phyloP scores from a whole-genome alignment of 495 filamentous ascomycete genomes.

The Viridothelium virens region DNA sequence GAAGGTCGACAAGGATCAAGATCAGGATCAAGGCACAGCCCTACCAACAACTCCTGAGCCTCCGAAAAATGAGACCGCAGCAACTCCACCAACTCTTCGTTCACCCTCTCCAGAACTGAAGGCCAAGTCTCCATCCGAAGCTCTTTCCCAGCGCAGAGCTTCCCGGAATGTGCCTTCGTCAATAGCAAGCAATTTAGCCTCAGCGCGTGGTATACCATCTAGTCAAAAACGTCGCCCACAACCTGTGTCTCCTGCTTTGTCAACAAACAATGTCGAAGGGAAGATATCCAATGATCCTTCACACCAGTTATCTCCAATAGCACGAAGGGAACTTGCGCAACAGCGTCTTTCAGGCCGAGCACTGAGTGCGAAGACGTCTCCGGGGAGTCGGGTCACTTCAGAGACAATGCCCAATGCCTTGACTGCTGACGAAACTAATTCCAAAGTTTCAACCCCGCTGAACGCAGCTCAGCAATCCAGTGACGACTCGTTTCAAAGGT shows the following conservation, averaged over 20 bases:
- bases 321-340: not conserved
- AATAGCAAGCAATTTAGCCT: conserved; percentile 85
- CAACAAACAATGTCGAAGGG: conserved; percentile 66
- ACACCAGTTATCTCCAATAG: not conserved
- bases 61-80: not conserved
- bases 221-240: conserved; percentile 53
- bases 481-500: conserved; percentile 81
- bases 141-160: conserved; percentile 44
- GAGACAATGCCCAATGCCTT: not conserved
- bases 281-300: conserved; percentile 51
- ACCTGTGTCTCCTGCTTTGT: conserved; percentile 58
- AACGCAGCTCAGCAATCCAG: conserved; percentile 15
- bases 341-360: conserved; percentile 1
- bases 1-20: not conserved
- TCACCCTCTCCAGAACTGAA: conserved; percentile 28
- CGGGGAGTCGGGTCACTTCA: not conserved
- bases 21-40: not conserved
- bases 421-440: not conserved
- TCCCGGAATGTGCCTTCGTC: conserved; percentile 67
- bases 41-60: conserved; percentile 23
- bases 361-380: not conserved
- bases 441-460: not conserved
- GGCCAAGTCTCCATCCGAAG: conserved; percentile 37
- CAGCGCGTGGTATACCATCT: conserved; percentile 75
- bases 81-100: conserved; percentile 4